Base-by-base conservation (phyloP, 306 rosid species). In the Medicago arabica region DNA sequence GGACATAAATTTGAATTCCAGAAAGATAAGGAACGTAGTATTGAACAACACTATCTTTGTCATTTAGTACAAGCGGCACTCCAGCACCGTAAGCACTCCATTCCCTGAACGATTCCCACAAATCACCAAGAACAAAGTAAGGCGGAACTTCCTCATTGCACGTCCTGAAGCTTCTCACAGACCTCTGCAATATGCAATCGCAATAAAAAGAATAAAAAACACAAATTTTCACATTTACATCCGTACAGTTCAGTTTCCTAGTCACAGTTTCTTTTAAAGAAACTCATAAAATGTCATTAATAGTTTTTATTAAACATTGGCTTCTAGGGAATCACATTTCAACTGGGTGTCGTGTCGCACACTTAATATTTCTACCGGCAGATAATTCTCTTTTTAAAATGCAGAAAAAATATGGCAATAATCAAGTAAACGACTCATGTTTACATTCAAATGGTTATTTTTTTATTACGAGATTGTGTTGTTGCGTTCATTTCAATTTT, bases 81-180 rank as follows among this genome's bases (percentile, higher is more conserved):
- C 98, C 98, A 17, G 92, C 96, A 11, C 98, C 98, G 65, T 93
- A 93, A 25, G 97, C 98, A 69, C 98, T 93, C 98, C 97, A 89
- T 55, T 93, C 98, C 84, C 84, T 82, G 66, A 93, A 93, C 14
- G 96, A 88, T 77, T 91, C 97, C 98, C 98, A 93, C 47, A 93
- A 71, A 82, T 93, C 96, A 69, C 91, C 87, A 10, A 93, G 92
- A 13, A 87, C 86, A 79, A 93, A 93, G 75, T 85, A 88, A 14
- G 98, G 98, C 85, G 80, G 91, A 83, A 3, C 78, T 62, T 89
- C 93, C 71, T 3, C 79, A 53, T 82, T 88, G 57, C 87, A 67
- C 74, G 81, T 72, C 81, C 85, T 68, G 41, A 84, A 64, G 23
- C 84, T 88, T 72, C 87, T 85, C 72, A 72, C 72, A 69, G 83